These are phyloP conservation scores for Geoglossum glabrum DNA, from an alignment of 495 filamentous ascomycete species.

Conservation along the genomic window DNA sequence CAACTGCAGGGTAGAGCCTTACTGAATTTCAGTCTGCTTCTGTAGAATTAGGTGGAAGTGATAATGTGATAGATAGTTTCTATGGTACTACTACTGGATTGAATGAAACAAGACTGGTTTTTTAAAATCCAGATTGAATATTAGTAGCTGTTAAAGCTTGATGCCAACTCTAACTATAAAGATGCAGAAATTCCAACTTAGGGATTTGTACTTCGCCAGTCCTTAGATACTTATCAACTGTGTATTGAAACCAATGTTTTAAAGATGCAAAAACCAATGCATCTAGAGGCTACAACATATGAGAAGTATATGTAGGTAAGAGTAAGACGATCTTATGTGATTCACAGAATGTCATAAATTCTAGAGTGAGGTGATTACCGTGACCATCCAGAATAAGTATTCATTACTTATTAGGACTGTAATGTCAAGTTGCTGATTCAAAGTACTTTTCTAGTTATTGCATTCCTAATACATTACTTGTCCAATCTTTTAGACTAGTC, in stretches of 20 bases:
- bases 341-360: neutral
- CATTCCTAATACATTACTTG: neutral
- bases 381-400: neutral
- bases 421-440: neutral
- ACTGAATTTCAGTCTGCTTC: neutral
- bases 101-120: neutral
- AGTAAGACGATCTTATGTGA: neutral
- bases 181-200: neutral
- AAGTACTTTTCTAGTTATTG: neutral
- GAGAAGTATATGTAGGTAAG: neutral
- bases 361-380: neutral
- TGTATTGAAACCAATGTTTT: neutral
- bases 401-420: neutral
- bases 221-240: neutral
- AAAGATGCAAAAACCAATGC: neutral
- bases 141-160: neutral
- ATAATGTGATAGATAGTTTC: neutral
- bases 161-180: neutral
- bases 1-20: neutral
- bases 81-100: neutral
- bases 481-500: neutral
- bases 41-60: neutral
- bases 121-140: neutral
- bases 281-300: conserved; percentile 4
- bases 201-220: neutral